Conservation (phyloP, 805 yeast species). For the Scheffersomyces amazonensis region DNA sequence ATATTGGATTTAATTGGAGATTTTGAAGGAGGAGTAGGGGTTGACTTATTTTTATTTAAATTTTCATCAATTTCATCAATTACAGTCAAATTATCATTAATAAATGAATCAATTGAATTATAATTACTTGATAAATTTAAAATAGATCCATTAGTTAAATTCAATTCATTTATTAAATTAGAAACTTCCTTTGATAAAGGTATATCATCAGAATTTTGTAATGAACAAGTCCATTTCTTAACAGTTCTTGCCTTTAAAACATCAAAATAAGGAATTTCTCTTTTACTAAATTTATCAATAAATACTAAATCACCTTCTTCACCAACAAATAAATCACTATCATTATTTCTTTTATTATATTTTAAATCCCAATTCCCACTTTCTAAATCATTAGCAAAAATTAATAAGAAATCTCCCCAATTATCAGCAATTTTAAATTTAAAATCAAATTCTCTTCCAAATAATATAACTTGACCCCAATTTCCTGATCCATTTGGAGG, state of each 20-base stretch:
- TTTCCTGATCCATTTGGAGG: constrained; percentile 62
- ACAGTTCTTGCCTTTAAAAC: constrained; percentile 33
- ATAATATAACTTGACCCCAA: constrained; percentile 89
- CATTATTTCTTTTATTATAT: constrained; percentile 46
- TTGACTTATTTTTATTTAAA: background rate
- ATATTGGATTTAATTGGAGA: background rate
- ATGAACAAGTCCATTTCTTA: constrained; percentile 28
- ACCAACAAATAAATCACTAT: constrained; percentile 57
- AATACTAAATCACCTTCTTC: constrained; percentile 74
- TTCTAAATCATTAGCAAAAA: constrained; percentile 85
- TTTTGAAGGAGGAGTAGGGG: background rate
- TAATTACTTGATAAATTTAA: constrained; percentile 14
- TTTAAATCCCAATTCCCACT: constrained; percentile 74
- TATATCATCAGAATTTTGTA: constrained; percentile 14
- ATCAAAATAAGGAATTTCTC: constrained; percentile 39
- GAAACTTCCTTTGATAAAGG: background rate
- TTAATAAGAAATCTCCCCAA: constrained; percentile 84
- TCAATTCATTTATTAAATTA: constrained; percentile 15
- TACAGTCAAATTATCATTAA: constrained; percentile 24
- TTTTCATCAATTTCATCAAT: constrained; percentile 15
- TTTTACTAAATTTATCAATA: constrained; percentile 55
- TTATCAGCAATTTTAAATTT: constrained; percentile 83
- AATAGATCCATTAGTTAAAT: constrained; percentile 17
- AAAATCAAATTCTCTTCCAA: constrained; percentile 91
- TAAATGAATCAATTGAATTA: constrained; percentile 27